Conservation (phyloP, 2,329 filamentous ascomycete species). For the Pyricularia pennisetigena region DNA sequence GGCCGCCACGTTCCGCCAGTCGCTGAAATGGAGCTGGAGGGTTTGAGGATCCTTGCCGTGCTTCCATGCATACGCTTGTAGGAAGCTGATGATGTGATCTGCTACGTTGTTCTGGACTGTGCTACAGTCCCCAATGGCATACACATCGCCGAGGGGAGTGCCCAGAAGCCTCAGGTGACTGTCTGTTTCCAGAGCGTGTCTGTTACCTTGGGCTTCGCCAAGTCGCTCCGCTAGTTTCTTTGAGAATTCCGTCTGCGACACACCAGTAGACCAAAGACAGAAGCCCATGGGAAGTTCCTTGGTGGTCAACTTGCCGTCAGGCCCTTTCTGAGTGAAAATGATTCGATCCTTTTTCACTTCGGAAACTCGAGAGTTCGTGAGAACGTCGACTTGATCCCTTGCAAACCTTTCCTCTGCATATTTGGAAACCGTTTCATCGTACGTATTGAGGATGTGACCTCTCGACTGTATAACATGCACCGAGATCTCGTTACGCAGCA, state of each 20-base stretch:
- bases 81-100: slow-evolving; percentile 81
- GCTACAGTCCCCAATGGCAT: slow-evolving; percentile 90
- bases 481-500: slow-evolving; percentile 94
- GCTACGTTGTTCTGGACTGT: slow-evolving; percentile 97
- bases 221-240: slow-evolving; percentile 71
- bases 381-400: slow-evolving; percentile 81
- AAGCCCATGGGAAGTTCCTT: slow-evolving; percentile 96
- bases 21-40: slow-evolving; percentile 74
- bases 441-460: slow-evolving; percentile 93
- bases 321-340: slow-evolving; percentile 73
- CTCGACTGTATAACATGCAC: slow-evolving; percentile 95
- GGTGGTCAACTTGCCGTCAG: slow-evolving; percentile 62
- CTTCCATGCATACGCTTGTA: slow-evolving; percentile 84
- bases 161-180: slow-evolving; percentile 84
- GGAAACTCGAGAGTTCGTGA: slow-evolving; percentile 88
- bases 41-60: slow-evolving; percentile 82
- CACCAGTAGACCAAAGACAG: slow-evolving; percentile 95
- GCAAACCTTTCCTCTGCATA: slow-evolving; percentile 89
- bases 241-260: slow-evolving; percentile 75
- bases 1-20: slow-evolving; percentile 79
- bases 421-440: slow-evolving; percentile 85
- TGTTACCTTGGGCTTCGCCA: slow-evolving; percentile 69
- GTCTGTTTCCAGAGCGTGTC: slow-evolving; percentile 88
- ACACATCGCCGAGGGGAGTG: slow-evolving; percentile 85
- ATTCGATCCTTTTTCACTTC: slow-evolving; percentile 80